Percentiles rank a stretch among this genome's conserved stretches.
Evolutionary conservation across 148 eudicot species (phyloP).

Genomic region (Rhododendron vialii): DNA sequence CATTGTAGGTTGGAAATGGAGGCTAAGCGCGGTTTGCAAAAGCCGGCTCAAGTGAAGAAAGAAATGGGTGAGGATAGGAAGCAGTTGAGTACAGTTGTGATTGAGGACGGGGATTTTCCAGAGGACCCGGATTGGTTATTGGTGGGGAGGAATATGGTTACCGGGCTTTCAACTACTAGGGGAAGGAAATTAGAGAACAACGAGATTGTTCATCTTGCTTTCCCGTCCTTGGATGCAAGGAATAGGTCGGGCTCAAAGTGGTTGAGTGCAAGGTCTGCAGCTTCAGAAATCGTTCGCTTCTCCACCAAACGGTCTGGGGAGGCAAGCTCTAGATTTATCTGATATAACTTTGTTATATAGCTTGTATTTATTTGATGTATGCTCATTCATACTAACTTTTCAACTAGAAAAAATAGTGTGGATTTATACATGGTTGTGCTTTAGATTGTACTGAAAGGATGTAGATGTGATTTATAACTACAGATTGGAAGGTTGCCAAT

Average conservation of each 20-base stretch:
- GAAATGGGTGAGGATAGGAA: not conserved
- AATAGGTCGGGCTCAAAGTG: slow-evolving; percentile 10
- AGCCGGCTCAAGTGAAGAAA: slow-evolving; percentile 20
- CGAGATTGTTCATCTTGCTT: slow-evolving; percentile 55
- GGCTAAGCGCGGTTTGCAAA: not conserved
- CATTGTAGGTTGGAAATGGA: not conserved
- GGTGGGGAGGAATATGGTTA: slow-evolving; percentile 44
- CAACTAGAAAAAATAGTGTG: not conserved
- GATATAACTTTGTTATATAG: too few species aligned
- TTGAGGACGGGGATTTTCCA: slow-evolving; percentile 57
- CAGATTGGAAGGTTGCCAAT: slow-evolving; percentile 70
- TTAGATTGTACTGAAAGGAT: not conserved
- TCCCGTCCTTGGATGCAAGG: slow-evolving; percentile 22
- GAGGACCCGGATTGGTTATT: slow-evolving; percentile 53
- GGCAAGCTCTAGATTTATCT: slow-evolving; percentile 26
- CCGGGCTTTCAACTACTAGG: slow-evolving; percentile 52
- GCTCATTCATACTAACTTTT: not conserved
- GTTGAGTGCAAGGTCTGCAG: slow-evolving; percentile 27
- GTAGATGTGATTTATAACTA: not conserved
- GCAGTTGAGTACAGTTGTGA: slow-evolving; percentile 24
- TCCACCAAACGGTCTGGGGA: slow-evolving; percentile 59
- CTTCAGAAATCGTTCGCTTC: slow-evolving; percentile 49
- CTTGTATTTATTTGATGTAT: not conserved
- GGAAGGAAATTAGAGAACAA: slow-evolving; percentile 53
- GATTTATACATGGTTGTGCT: not conserved